Conservation (phyloP, 1,139 yeast species). For the Candida albicans region DNA sequence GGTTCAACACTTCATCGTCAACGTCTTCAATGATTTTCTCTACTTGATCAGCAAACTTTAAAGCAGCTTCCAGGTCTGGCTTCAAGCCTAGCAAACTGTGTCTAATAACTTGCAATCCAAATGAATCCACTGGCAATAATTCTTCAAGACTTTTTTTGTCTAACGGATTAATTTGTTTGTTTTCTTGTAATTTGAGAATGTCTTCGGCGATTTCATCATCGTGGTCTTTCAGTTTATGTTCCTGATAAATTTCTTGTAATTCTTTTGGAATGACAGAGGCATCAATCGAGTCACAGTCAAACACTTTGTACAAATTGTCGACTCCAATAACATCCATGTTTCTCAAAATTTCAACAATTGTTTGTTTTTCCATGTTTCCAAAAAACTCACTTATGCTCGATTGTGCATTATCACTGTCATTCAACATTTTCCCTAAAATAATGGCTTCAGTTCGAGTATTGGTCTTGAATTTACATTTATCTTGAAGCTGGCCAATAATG, state of each 20-base stretch:
- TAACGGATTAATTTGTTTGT: conserved; percentile 31
- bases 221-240: conserved; percentile 11
- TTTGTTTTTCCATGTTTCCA: conserved; percentile 2
- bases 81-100: conserved; percentile 72
- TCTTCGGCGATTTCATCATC: conserved; percentile 17
- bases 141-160: conserved; percentile 52
- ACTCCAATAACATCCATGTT: conserved; percentile 72
- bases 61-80: conserved; percentile 10
- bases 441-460: conserved; percentile 52
- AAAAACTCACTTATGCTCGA: conserved; percentile 4
- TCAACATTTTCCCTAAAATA: conserved; percentile 24
- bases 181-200: conserved; percentile 28
- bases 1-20: conserved; percentile 23
- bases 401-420: conserved; percentile 4
- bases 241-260: conserved; percentile 31
- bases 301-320: conserved; percentile 51
- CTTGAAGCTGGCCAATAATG: conserved; percentile 28
- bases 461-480: conserved; percentile 30
- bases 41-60: conserved; percentile 21
- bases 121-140: conserved; percentile 70
- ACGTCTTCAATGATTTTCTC: conserved; percentile 38
- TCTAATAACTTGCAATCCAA: conserved; percentile 78
- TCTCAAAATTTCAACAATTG: conserved; percentile 44
- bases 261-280: conserved; percentile 37
- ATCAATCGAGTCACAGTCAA: conserved; percentile 25